phyloP scores from a whole-genome alignment of 805 yeast species.

The Cyberlindnera xishuangbannaensis region DNA sequence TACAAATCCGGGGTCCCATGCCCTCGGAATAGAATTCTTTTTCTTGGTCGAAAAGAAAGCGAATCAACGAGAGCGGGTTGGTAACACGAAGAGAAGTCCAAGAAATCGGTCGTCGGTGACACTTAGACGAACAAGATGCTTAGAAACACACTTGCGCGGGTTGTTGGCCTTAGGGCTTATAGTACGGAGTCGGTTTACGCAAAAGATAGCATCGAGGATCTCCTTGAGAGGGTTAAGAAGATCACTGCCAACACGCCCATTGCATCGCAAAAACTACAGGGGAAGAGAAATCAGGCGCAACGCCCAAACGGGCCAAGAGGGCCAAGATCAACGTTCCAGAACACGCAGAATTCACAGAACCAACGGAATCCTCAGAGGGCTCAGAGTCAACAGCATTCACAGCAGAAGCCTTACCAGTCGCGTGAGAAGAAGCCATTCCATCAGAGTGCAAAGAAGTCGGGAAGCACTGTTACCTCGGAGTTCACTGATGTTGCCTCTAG shows the following conservation, averaged over 20 bases:
- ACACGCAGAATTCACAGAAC: neutral
- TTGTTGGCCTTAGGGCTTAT: constrained; percentile 3
- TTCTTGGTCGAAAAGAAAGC: too few relatives aligned
- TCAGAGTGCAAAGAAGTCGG: neutral
- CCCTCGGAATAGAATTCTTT: too few relatives aligned
- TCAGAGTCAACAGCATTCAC: neutral
- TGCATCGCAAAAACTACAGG: neutral
- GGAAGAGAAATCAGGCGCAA: neutral
- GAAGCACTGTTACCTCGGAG: neutral
- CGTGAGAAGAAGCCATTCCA: constrained; percentile 3
- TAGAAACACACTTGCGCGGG: constrained; percentile 1
- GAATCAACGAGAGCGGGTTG: too few relatives aligned
- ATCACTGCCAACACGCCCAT: constrained; percentile 2
- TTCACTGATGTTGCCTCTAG: constrained; percentile 2
- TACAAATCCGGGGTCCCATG: too few relatives aligned
- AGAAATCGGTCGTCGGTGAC: too few relatives aligned
- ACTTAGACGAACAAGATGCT: constrained; percentile 4
- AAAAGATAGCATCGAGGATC: constrained; percentile 7
- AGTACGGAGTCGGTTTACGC: constrained; percentile 2
- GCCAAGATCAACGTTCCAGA: neutral
- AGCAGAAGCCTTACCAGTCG: neutral
- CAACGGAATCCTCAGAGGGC: neutral
- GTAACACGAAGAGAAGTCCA: too few relatives aligned
- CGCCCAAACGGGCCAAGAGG: neutral
- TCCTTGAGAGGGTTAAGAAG: constrained; percentile 9